Evolutionary conservation across 306 rosid species (phyloP), one percentile per base, ranked within the genome.

Genomic region (Vicia villosa): DNA sequence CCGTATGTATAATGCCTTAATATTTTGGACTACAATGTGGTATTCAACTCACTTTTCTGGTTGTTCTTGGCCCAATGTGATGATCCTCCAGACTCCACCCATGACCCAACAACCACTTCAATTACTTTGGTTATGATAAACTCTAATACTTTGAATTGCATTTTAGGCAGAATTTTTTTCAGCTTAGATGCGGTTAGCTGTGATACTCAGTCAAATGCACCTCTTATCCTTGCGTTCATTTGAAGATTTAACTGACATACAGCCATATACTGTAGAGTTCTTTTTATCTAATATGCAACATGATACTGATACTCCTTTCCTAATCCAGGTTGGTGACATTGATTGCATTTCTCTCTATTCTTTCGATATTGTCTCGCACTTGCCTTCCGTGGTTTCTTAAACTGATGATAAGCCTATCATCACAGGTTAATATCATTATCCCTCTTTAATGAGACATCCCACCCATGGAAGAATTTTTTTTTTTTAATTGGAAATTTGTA

Each of bases 331-430:
- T 91, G 91, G 92, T 91, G 91, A 82, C 85, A 22, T 74, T 95
- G 83, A 77, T 87, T 68, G 69, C 91, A 20, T 95, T 95, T 81
- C 88, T 95, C 79, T 80, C 84, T 60, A 79, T 77, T 75, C 87
- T 95, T 78, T 81, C 97, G 74, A 82, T 91, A 63, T 77, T 91
- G 78, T 89, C 92, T 58, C 95, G 92, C n/a, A 87, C 96, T 32
- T 86, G 90, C 81, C 85, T 95, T 59, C 97, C 97, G 1, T 81
- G 93, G 97, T 86, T 89, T 55, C 96, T 95, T 75, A 91, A 89
- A 57, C 89, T 95, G 81, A 95, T 95, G 99, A 91, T 91, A 66
- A 91, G 96, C 87, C 82, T 91, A 60, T 95, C 97, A 68, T 89
- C 96, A 62, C 96, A 87, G 96, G 99, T 83, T 19, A 56, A 58